These are phyloP conservation scores for Irpex sp. DNA, from an alignment of 1,284 basidiomycete genomes.

Conservation along the genomic window DNA sequence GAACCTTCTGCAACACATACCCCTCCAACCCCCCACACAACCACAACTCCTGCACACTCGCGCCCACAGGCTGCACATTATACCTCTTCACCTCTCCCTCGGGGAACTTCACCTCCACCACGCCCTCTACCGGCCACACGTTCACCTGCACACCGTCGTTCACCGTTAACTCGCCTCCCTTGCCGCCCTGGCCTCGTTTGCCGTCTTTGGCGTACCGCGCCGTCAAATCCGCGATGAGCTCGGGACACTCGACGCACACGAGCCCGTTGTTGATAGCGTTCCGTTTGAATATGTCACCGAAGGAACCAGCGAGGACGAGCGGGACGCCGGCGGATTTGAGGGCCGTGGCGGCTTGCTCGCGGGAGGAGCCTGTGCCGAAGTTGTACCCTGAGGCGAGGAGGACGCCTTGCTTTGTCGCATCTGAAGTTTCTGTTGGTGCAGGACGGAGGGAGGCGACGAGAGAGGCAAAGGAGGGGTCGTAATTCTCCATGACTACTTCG, in stretches of 20 bases:
- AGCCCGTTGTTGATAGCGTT: constrained; percentile 99
- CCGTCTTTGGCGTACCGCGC: constrained; percentile 67
- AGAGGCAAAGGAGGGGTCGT: constrained; percentile 83
- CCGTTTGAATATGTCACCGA: constrained; percentile 99
- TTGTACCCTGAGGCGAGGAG: constrained; percentile 94
- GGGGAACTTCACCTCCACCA: constrained; percentile 46
- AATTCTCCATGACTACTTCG: constrained; percentile 99
- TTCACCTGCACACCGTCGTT: constrained; percentile 62
- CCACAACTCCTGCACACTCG: constrained; percentile 92
- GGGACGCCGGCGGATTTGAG: constrained; percentile 93
- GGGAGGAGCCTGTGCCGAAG: constrained; percentile 98
- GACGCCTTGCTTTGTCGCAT: constrained; percentile 43
- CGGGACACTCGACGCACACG: constrained; percentile 90
- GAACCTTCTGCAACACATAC: constrained; percentile 70
- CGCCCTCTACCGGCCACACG: constrained; percentile 68
- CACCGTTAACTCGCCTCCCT: constrained; percentile 76
- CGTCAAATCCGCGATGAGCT: constrained; percentile 85
- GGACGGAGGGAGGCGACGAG: constrained; percentile 59
- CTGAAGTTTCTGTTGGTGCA: constrained; percentile 1
- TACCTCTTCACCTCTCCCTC: constrained; percentile 53
- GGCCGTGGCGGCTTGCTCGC: constrained; percentile 97
- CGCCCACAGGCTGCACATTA: constrained; percentile 69
- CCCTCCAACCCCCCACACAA: constrained; percentile 77
- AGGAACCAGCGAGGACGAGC: constrained; percentile 91
- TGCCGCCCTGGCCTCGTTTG: constrained; percentile 70